Conservation (phyloP, 352 stramenopile genomes). For the Phytophthora pluvialis region DNA sequence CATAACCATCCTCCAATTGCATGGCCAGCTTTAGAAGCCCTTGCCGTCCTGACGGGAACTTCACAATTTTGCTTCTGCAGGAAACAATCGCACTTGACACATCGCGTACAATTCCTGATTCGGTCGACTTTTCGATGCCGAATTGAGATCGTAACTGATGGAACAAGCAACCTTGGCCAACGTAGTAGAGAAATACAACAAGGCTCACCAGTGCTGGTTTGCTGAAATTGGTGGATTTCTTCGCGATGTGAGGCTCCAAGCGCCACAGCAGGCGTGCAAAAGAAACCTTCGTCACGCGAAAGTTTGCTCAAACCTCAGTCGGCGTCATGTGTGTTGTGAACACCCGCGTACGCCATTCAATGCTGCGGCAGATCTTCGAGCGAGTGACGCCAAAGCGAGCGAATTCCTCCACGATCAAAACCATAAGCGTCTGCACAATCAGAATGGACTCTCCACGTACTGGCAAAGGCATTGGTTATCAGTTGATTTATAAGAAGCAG, state of each 20-base stretch:
- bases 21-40: background rate
- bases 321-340: background rate
- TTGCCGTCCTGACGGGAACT: background rate
- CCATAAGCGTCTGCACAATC: too few relatives aligned
- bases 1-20: constrained; percentile 5
- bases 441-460: too few relatives aligned
- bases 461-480: too few relatives aligned
- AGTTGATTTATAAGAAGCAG: too few relatives aligned
- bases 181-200: constrained; percentile 5
- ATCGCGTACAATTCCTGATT: background rate
- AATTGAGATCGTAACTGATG: constrained; percentile 11
- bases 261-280: constrained; percentile 6
- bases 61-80: background rate
- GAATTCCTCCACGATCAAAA: too few relatives aligned
- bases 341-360: background rate
- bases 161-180: background rate
- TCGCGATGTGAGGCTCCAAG: constrained; percentile 6
- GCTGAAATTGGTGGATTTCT: constrained; percentile 5
- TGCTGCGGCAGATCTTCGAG: background rate
- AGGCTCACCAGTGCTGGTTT: background rate
- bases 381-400: too few relatives aligned
- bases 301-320: background rate
- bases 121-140: constrained; percentile 1
- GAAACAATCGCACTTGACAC: background rate
- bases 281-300: background rate